These are phyloP conservation scores for Crassisporium funariophilum DNA, from an alignment of 768 basidiomycete species.

Conservation along the genomic window DNA sequence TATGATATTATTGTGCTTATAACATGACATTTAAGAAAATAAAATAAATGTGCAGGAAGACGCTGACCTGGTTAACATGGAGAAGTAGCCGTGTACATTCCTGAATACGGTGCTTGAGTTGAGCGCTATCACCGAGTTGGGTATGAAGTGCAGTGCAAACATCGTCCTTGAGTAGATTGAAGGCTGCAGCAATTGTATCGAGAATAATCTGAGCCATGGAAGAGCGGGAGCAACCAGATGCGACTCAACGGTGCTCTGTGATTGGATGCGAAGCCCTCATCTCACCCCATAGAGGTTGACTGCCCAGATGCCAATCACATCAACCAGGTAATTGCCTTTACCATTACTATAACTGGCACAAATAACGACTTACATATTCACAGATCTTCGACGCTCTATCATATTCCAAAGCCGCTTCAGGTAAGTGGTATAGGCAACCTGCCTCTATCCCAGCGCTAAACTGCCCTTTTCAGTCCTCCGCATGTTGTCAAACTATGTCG, in stretches of 20 bases:
- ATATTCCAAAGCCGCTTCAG: slow-evolving; percentile 83
- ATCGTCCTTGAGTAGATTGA: slow-evolving; percentile 4
- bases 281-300: slow-evolving; percentile 92
- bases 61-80: slow-evolving; percentile 4
- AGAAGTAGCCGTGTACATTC: neutral
- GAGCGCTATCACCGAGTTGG: slow-evolving; percentile 18
- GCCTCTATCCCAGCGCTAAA: neutral
- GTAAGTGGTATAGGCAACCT: slow-evolving; percentile 43
- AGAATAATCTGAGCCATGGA: neutral
- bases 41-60: neutral
- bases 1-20: slow-evolving; percentile 7
- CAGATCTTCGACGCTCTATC: slow-evolving; percentile 90
- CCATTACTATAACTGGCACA: neutral
- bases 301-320: slow-evolving; percentile 87
- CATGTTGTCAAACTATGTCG: slow-evolving; percentile 89
- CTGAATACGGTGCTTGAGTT: slow-evolving; percentile 2
- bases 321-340: slow-evolving; percentile 54
- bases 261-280: slow-evolving; percentile 84
- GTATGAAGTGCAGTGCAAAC: slow-evolving; percentile 15
- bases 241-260: slow-evolving; percentile 75
- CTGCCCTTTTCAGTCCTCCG: slow-evolving; percentile 65
- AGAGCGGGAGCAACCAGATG: slow-evolving; percentile 12
- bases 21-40: neutral
- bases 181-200: slow-evolving; percentile 17
- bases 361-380: neutral